Percentiles rank a stretch among this genome's conserved stretches.
Evolutionary conservation across 1,139 yeast genomes (phyloP).

Genomic region (Blastobotrys illinoisensis): DNA sequence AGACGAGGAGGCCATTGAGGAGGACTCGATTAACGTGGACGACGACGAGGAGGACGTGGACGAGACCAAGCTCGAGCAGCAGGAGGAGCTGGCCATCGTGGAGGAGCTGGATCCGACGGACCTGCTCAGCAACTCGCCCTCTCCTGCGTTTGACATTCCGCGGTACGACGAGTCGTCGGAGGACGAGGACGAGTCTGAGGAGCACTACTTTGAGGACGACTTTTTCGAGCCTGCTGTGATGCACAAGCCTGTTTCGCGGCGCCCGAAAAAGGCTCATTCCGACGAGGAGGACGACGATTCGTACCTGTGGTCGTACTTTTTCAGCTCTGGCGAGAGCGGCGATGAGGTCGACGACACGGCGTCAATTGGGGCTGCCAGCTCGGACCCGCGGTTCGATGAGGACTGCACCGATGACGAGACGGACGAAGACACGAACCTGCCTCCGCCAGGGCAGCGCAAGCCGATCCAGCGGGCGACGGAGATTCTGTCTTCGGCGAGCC

Average conservation of each 20-base stretch:
- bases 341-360: slow-evolving; percentile 23
- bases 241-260: slow-evolving; percentile 10
- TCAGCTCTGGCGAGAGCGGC: slow-evolving; percentile 32
- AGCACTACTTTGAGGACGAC: slow-evolving; percentile 29
- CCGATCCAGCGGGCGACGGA: slow-evolving; percentile 81
- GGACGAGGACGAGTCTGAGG: slow-evolving; percentile 24
- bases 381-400: slow-evolving; percentile 16
- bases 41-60: slow-evolving; percentile 14
- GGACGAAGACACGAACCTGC: slow-evolving; percentile 77
- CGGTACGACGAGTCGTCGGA: slow-evolving; percentile 26
- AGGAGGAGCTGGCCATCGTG: slow-evolving; percentile 35
- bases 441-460: slow-evolving; percentile 51
- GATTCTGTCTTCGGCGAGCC: slow-evolving; percentile 75
- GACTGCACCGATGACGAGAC: slow-evolving; percentile 71
- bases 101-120: slow-evolving; percentile 28
- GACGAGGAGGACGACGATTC: slow-evolving; percentile 32
- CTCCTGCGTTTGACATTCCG: slow-evolving; percentile 11
- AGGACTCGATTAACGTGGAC: slow-evolving; percentile 13
- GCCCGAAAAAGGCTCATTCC: slow-evolving; percentile 5
- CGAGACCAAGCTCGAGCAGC: slow-evolving; percentile 28
- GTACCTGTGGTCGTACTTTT: slow-evolving; percentile 38
- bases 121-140: slow-evolving; percentile 20
- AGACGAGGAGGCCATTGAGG: slow-evolving; percentile 20
- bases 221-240: slow-evolving; percentile 28
- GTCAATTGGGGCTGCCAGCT: background rate